Conservation (phyloP, 495 filamentous ascomycete species). For the Aspergillus incahuasiensis region DNA sequence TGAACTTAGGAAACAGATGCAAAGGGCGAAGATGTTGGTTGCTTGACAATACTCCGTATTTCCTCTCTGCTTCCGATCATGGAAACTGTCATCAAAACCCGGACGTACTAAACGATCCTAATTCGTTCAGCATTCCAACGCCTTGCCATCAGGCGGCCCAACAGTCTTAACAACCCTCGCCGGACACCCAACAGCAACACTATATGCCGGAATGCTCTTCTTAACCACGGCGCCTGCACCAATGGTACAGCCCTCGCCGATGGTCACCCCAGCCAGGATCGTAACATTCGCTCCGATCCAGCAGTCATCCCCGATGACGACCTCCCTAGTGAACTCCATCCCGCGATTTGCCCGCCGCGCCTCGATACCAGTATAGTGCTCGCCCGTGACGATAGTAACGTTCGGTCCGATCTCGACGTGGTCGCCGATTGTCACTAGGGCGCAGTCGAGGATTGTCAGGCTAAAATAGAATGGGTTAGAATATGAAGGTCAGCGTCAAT, state of each 20-base stretch:
- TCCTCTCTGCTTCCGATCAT: too few species aligned
- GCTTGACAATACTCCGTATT: too few species aligned
- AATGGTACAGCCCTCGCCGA: constrained; percentile 43
- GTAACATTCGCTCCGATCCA: constrained; percentile 76
- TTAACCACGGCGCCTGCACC: constrained; percentile 47
- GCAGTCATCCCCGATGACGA: constrained; percentile 73
- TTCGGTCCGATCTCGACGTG: constrained; percentile 73
- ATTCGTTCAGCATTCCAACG: background rate
- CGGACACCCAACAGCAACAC: constrained; percentile 36
- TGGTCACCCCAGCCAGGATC: constrained; percentile 65
- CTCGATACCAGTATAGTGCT: constrained; percentile 64
- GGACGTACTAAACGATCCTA: too few species aligned
- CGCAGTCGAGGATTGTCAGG: constrained; percentile 67
- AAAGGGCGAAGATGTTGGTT: too few species aligned
- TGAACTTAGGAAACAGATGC: too few species aligned
- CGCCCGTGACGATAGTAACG: constrained; percentile 60
- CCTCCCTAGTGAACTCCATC: constrained; percentile 18
- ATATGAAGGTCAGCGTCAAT: background rate
- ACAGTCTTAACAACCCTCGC: background rate
- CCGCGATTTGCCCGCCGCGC: constrained; percentile 48
- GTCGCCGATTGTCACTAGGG: constrained; percentile 65
- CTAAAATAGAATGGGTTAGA: constrained; percentile 12
- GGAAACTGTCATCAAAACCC: too few species aligned
- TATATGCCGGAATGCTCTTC: constrained; percentile 38
- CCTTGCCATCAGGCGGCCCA: background rate